A percentile compares a stretch with the other conserved stretches of the same genome.
Evolutionary conservation across 441 rosid species (phyloP).

Genomic region (Erodium chrysanthum): DNA sequence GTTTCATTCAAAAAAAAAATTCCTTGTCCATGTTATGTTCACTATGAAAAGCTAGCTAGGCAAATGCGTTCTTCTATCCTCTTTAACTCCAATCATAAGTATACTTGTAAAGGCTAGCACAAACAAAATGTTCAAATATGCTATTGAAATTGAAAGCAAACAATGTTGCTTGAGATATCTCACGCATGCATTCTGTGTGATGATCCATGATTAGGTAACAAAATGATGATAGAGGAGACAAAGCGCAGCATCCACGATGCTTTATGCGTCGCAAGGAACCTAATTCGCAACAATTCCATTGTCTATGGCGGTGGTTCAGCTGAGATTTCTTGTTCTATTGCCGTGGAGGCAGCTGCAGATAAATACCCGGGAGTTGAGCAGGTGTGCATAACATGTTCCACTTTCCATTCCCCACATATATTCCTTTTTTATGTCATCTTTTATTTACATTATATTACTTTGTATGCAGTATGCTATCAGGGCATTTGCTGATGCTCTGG

Average conservation of each 20-base stretch:
- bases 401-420: not conserved
- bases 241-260: conserved; percentile 97
- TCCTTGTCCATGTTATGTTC: not conserved
- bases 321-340: conserved; percentile 83
- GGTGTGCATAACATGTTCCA: conserved; percentile 27
- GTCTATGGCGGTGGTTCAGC: conserved; percentile 97
- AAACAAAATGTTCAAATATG: not conserved
- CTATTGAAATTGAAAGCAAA: not conserved
- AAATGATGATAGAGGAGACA: conserved; percentile 96
- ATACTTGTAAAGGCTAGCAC: not conserved
- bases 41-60: not conserved
- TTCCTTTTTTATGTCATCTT: not conserved
- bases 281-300: conserved; percentile 81
- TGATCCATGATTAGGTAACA: conserved; percentile 56
- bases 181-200: conserved; percentile 7
- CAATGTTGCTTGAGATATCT: conserved; percentile 14
- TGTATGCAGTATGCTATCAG: conserved; percentile 78
- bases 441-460: not conserved
- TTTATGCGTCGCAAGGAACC: conserved; percentile 85
- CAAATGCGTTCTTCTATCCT: not conserved
- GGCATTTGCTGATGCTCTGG: conserved; percentile 90
- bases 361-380: conserved; percentile 86
- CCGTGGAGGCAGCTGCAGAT: conserved; percentile 86
- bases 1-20: too few species aligned
- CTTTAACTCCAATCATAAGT: too few species aligned